Evolutionary conservation across 208 protist genomes (phyloP).

Genomic region (Trypanosoma grayi): DNA sequence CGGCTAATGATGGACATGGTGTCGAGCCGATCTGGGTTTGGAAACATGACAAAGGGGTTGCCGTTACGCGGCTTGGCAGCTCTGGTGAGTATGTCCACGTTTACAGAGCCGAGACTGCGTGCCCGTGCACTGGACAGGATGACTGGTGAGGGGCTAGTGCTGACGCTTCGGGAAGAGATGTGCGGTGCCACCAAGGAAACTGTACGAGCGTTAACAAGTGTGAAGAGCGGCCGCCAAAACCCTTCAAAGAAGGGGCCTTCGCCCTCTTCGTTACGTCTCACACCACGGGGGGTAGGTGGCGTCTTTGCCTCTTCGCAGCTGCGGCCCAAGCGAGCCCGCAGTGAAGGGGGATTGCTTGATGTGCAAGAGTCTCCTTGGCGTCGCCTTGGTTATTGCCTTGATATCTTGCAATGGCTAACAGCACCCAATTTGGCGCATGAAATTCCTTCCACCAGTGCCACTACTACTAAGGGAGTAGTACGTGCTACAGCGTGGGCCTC

Average conservation of each 20-base stretch:
- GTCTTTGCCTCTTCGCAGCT: background rate
- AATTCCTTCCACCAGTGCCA: slow-evolving; percentile 21
- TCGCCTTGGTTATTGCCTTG: slow-evolving; percentile 66
- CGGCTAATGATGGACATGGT: slow-evolving; percentile 62
- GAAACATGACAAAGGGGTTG: slow-evolving; percentile 42
- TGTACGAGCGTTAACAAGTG: background rate
- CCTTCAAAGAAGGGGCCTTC: background rate
- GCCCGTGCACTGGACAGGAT: slow-evolving; percentile 72
- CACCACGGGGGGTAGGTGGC: background rate
- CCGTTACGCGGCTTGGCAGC: slow-evolving; percentile 60
- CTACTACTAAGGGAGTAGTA: slow-evolving; percentile 34
- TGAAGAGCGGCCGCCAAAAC: too few relatives aligned
- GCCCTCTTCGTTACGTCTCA: background rate
- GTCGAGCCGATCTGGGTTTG: slow-evolving; percentile 45
- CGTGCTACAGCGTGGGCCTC: slow-evolving; percentile 68
- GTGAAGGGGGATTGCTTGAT: slow-evolving; percentile 12
- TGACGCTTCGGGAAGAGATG: slow-evolving; percentile 51
- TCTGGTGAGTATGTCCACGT: slow-evolving; percentile 60
- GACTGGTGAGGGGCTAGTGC: slow-evolving; percentile 62
- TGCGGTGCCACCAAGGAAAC: background rate
- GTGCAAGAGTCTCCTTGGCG: background rate
- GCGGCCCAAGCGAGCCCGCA: background rate
- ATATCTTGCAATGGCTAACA: slow-evolving; percentile 70
- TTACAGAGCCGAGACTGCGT: slow-evolving; percentile 56
- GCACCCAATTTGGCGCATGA: slow-evolving; percentile 56